Evolutionary conservation across 805 yeast species (phyloP).

Genomic region (Myxozyma nipponensis): DNA sequence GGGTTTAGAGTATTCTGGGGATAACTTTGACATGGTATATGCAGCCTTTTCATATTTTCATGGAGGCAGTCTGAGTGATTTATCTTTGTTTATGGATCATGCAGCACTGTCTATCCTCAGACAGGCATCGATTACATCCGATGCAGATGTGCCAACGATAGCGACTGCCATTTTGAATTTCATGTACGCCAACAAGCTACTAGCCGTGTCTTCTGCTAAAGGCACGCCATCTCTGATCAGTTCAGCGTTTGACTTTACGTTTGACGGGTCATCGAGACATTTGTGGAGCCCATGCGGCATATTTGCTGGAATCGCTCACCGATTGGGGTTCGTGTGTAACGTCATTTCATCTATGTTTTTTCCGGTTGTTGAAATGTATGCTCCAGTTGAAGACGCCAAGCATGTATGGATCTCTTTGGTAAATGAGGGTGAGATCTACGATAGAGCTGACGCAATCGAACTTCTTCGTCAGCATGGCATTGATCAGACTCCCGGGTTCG

Average conservation of each 20-base stretch:
- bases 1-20: background rate
- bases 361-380: constrained; percentile 1
- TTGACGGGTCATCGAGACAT: constrained; percentile 6
- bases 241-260: constrained; percentile 1
- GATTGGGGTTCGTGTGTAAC: constrained; percentile 8
- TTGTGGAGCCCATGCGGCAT: constrained; percentile 13
- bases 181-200: background rate
- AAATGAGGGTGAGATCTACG: background rate
- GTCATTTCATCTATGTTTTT: constrained; percentile 1
- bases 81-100: constrained; percentile 9
- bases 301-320: constrained; percentile 16
- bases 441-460: background rate
- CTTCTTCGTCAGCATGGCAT: background rate
- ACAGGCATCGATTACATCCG: background rate
- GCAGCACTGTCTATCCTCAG: background rate
- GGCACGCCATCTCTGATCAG: background rate
- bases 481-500: background rate
- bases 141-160: background rate
- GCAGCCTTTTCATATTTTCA: constrained; percentile 7
- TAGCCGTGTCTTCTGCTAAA: background rate
- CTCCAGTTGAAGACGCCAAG: background rate
- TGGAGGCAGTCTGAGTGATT: constrained; percentile 1
- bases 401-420: background rate
- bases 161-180: background rate
- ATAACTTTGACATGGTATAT: constrained; percentile 7